phyloP scores from a whole-genome alignment of 2,329 filamentous ascomycete genomes.

The Leptographium lundbergii region DNA sequence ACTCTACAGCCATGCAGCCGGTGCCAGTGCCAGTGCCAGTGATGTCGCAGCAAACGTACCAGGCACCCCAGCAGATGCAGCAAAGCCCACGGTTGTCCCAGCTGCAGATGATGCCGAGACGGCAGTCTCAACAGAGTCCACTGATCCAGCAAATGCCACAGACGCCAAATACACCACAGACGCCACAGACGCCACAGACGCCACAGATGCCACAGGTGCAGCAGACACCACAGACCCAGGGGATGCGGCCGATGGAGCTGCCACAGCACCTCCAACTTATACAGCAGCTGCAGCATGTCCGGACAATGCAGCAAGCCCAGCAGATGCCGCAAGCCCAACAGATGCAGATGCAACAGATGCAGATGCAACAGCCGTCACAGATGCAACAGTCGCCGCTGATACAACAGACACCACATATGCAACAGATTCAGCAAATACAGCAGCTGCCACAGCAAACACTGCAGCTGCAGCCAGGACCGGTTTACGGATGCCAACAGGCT shows the following conservation, averaged over 20 bases:
- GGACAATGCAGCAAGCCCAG: neutral
- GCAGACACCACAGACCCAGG: neutral
- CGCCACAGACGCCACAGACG: neutral
- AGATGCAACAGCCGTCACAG: neutral
- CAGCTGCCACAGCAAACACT: neutral
- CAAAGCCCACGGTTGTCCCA: neutral
- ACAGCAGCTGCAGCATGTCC: neutral
- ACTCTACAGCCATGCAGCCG: neutral
- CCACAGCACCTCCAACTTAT: conserved; percentile 1
- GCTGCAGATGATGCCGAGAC: too few species aligned
- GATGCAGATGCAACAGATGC: neutral
- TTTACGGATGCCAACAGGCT: neutral
- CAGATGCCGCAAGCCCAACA: neutral
- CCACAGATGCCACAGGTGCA: neutral
- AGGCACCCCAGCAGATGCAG: neutral
- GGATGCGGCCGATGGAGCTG: neutral
- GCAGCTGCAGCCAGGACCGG: neutral
- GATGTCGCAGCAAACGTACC: neutral
- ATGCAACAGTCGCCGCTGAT: neutral
- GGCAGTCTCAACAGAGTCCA: too few species aligned
- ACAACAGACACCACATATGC: neutral
- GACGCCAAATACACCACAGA: neutral
- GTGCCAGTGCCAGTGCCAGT: too few species aligned
- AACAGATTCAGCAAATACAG: neutral
- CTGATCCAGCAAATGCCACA: too few species aligned